Evolutionary conservation across 768 basidiomycete species (phyloP), one percentile per base, ranked within the genome.

Genomic region (Boletus rufocinnamomeus): DNA sequence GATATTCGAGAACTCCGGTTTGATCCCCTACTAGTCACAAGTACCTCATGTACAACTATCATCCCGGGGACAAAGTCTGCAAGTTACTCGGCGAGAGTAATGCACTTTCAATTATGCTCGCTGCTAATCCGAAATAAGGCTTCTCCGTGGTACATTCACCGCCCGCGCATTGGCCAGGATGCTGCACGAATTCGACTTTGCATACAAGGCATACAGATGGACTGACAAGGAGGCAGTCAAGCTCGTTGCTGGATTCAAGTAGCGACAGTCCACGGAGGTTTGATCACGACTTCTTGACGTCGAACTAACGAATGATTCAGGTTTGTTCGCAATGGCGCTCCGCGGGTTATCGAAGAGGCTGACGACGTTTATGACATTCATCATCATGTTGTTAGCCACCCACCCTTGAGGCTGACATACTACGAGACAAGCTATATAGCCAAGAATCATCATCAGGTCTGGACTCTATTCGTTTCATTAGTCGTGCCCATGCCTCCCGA

Each of bases 1-100:
- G 30, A 30, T 28, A 28, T 27, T 27, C 27, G 5, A 30, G 30
- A 30, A 30, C 30, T 30, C 30, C 30, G 30, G 1, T 7, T 30
- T 9, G 30, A 30, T 30, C 30, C 30, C 8, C 30, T 30, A 7
- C 30, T 9, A 90, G 91, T 0, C 93, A 93, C 71, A 76, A 75
- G 60, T 93, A 86, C 70, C 73, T 93, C 52, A 91, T 93, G 91
- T 79, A 87, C 59, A 91, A 88, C 64, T 91, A 87, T 67, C 77
- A 75, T 19, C 64, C 73, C 0, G 91, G 90, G 1, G 89, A 91
- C 68, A 89, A 80, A 69, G 82, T 92, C 32, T 89, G 85, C 65
- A n/a, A n/a, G n/a, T 71, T 91, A 23, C 89, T 90, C 57, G 89
- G 87, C 85, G n/a, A n/a, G 23, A 75, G 64, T 38, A 6, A n/a